Evolutionary conservation across 371 early-diverging fungal species (phyloP).

Genomic region (Sanchytrium tribonematis): DNA sequence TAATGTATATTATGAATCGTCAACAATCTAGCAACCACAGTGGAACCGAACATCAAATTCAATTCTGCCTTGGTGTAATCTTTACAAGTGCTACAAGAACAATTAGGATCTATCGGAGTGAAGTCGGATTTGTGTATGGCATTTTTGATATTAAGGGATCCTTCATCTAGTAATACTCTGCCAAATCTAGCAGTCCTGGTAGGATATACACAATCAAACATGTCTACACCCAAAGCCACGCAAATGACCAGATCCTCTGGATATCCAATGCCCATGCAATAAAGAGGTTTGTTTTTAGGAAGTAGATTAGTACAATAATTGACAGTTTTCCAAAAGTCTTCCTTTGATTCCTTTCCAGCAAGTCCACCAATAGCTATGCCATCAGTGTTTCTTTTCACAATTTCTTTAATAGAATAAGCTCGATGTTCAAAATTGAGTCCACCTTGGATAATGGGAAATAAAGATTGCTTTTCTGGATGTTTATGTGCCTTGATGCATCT

Average conservation of each 20-base stretch:
- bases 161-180: constrained; percentile 49
- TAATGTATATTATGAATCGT: constrained; percentile 70
- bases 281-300: constrained; percentile 58
- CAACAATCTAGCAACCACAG: constrained; percentile 67
- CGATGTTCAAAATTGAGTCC: constrained; percentile 49
- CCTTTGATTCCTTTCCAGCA: constrained; percentile 82
- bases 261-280: constrained; percentile 94
- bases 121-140: constrained; percentile 31
- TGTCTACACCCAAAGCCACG: constrained; percentile 74
- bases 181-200: constrained; percentile 89
- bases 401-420: constrained; percentile 45
- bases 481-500: constrained; percentile 56
- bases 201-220: constrained; percentile 93
- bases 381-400: constrained; percentile 56
- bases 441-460: constrained; percentile 90
- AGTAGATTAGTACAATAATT: constrained; percentile 48
- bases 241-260: constrained; percentile 78
- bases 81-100: constrained; percentile 59
- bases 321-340: constrained; percentile 55
- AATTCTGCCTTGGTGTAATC: constrained; percentile 52
- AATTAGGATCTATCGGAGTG: constrained; percentile 47
- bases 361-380: constrained; percentile 87
- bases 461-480: constrained; percentile 40
- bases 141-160: constrained; percentile 35
- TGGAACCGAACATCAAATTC: constrained; percentile 40